Evolutionary conservation across 371 early-diverging fungal species (phyloP).

Genomic region (Blakeslea trispora): DNA sequence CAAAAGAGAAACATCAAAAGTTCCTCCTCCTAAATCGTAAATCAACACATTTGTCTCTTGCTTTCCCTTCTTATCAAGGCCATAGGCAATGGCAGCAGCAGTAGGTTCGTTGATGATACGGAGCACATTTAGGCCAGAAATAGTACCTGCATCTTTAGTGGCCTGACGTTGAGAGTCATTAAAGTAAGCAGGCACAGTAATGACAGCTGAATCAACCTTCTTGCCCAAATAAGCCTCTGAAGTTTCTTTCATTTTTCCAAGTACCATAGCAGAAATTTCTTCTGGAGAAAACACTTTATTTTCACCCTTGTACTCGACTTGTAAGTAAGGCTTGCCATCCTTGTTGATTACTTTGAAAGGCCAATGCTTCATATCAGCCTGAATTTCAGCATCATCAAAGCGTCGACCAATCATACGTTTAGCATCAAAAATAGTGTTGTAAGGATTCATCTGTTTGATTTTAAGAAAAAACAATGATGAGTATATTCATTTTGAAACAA

Average conservation of each 20-base stretch:
- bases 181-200: conserved; percentile 77
- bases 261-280: conserved; percentile 92
- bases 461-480: conserved; percentile 59
- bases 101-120: conserved; percentile 98
- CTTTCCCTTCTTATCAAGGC: conserved; percentile 77
- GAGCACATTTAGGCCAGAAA: conserved; percentile 90
- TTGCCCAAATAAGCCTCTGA: conserved; percentile 86
- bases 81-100: conserved; percentile 97
- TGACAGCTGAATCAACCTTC: conserved; percentile 82
- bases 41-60: conserved; percentile 87
- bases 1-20: conserved; percentile 96
- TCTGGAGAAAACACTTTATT: conserved; percentile 93
- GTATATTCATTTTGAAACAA: conserved; percentile 18
- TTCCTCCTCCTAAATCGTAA: conserved; percentile 98
- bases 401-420: conserved; percentile 97
- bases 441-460: conserved; percentile 66
- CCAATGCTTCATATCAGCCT: conserved; percentile 82
- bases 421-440: conserved; percentile 90
- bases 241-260: conserved; percentile 91
- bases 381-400: conserved; percentile 84
- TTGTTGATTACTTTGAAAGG: conserved; percentile 91
- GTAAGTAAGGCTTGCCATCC: conserved; percentile 91
- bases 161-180: conserved; percentile 96
- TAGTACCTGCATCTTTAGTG: conserved; percentile 94
- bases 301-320: conserved; percentile 86